Base-by-base conservation (phyloP, 768 basidiomycete genomes). In the Auriculariales sp. region DNA sequence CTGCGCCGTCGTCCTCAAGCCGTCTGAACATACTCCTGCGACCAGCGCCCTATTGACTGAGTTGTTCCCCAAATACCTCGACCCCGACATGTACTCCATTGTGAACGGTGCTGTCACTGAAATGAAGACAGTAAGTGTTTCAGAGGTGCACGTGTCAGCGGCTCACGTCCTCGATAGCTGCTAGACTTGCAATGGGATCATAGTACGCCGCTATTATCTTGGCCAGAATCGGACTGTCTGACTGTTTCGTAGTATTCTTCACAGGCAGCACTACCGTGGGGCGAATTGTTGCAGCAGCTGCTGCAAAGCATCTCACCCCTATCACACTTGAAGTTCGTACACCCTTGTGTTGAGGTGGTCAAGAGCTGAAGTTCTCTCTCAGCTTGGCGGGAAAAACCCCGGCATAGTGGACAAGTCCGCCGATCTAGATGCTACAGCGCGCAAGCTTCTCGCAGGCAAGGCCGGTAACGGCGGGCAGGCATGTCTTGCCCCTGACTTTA, bases 401-500 rank as follows among this genome's bases (percentile, higher is more conserved):
- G 83, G 78, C 17, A 68, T 90, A 53, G 66, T 92, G 36, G 83
- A 89, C 61, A 71, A 83, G 0, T 70, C 67, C 19, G 78, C 75
- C 49, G 80, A 91, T 58, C 64, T 90, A 46, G 69, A 78, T 50
- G 64, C 71, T 3, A 71, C 80, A 0, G 83, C 84, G 2, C 73
- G 71, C 35, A 72, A 88, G n/a, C 69, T 92, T 36, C 61, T 89
- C 30, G 90, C 85, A 84, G 86, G 86, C n/a, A 87, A 87, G 56
- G 64, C 67, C 44, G 64, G 71, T 31, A 92, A 92, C 55, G 77
- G 75, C 0, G 89, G 89, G 3, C 75, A 89, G 67, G 78, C 78
- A 1, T 91, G 88, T 51, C 68, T 81, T 3, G 77, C 83, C 3
- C 75, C 75, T 1, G 75, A 77, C 54, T 76, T 76, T 53, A 55